A percentile compares a stretch with the other conserved stretches of the same genome.
Conservation (phyloP, 495 filamentous ascomycete species). For the Cenococcum geophilum region DNA sequence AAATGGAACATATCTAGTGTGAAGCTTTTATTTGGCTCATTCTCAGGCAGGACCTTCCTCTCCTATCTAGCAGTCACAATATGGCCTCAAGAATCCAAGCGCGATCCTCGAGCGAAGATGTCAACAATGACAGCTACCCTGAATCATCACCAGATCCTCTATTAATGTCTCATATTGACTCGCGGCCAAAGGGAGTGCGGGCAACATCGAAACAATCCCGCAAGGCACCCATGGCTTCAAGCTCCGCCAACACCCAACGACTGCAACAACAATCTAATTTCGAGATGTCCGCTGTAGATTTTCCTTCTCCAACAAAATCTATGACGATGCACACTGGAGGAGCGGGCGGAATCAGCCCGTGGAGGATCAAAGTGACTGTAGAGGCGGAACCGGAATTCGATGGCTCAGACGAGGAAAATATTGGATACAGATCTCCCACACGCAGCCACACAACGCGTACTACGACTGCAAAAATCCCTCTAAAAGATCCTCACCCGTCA, state of each 20-base stretch:
- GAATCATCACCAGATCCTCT: conserved; percentile 34
- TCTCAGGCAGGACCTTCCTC: not conserved
- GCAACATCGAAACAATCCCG: conserved; percentile 3
- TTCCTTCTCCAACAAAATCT: conserved; percentile 36
- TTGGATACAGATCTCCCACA: conserved; percentile 24
- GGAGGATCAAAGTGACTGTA: conserved; percentile 41
- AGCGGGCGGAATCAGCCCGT: conserved; percentile 32
- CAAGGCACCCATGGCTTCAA: conserved; percentile 16
- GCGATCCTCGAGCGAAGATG: conserved; percentile 11
- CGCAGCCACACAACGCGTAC: conserved; percentile 20
- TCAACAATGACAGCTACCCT: conserved; percentile 18
- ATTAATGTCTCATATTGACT: conserved; percentile 8
- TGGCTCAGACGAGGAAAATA: conserved; percentile 24
- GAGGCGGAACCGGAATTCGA: conserved; percentile 36
- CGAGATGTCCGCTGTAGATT: conserved; percentile 7
- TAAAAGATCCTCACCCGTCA: conserved; percentile 29
- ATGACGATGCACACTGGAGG: conserved; percentile 35
- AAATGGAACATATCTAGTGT: too few species aligned
- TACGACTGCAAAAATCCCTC: conserved; percentile 32
- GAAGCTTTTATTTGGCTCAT: too few species aligned
- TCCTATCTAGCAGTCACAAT: not conserved
- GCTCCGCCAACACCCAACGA: conserved; percentile 22
- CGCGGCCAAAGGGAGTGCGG: conserved; percentile 2
- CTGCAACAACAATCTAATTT: conserved; percentile 1
- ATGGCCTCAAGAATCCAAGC: conserved; percentile 1